Conservation (phyloP, 345 rosid species). For the Populus simonii region DNA sequence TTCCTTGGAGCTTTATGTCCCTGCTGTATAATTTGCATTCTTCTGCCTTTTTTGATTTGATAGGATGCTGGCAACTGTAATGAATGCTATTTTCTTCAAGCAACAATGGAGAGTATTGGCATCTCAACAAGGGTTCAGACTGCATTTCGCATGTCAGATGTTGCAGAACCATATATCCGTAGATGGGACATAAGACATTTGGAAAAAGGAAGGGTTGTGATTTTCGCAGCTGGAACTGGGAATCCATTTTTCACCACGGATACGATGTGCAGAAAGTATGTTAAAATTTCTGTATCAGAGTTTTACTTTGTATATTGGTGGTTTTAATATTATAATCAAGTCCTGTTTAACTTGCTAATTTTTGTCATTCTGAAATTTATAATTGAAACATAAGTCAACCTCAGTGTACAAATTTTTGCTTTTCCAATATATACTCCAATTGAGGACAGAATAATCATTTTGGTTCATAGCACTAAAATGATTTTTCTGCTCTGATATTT, state of each 20-base stretch:
- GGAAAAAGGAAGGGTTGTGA: conserved; percentile 96
- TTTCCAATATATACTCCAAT: neutral
- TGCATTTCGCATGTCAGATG: conserved; percentile 95
- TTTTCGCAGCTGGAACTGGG: conserved; percentile 95
- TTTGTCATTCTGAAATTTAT: neutral
- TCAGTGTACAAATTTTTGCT: neutral
- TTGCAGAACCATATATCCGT: conserved; percentile 90
- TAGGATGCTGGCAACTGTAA: conserved; percentile 95
- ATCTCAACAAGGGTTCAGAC: conserved; percentile 94
- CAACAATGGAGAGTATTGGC: conserved; percentile 96
- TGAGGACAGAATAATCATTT: neutral
- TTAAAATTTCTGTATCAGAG: conserved; percentile 3
- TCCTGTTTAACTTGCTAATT: neutral
- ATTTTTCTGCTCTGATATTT: conserved; percentile 6
- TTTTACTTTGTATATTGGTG: neutral
- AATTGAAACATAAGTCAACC: neutral
- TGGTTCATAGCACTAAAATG: neutral
- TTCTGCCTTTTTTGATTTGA: conserved; percentile 7
- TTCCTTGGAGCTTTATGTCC: neutral
- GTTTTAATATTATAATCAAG: neutral
- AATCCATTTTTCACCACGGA: conserved; percentile 97
- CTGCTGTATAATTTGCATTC: neutral
- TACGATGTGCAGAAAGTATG: conserved; percentile 95
- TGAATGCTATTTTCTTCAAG: conserved; percentile 95
- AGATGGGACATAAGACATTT: conserved; percentile 84